These are phyloP conservation scores for Phialophora verrucosa DNA, from an alignment of 2,329 filamentous ascomycete species.

Conservation along the genomic window DNA sequence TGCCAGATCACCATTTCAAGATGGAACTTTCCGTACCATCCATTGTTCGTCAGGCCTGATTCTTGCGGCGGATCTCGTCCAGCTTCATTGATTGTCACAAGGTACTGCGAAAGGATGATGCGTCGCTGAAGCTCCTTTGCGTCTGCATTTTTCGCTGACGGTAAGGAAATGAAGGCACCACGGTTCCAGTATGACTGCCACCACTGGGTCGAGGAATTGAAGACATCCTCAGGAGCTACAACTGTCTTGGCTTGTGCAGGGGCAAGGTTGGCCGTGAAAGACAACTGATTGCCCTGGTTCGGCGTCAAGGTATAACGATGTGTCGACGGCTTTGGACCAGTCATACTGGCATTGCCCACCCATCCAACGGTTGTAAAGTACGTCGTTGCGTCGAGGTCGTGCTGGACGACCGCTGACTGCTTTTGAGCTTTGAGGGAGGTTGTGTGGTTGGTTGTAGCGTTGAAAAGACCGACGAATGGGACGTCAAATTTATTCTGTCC, in stretches of 20 bases:
- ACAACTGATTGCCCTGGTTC: constrained; percentile 31
- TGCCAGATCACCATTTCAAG: constrained; percentile 64
- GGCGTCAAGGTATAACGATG: constrained; percentile 54
- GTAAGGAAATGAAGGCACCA: constrained; percentile 60
- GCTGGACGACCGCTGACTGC: constrained; percentile 49
- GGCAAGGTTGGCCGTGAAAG: constrained; percentile 10
- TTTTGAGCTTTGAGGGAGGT: constrained; percentile 46
- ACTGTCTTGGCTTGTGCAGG: neutral
- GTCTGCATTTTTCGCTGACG: constrained; percentile 55
- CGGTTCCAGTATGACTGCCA: constrained; percentile 59
- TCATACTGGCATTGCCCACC: constrained; percentile 46
- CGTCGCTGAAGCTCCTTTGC: constrained; percentile 57
- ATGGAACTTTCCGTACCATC: constrained; percentile 64
- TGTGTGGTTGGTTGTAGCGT: constrained; percentile 54
- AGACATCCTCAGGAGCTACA: neutral
- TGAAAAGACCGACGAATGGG: constrained; percentile 60
- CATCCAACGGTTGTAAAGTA: constrained; percentile 53
- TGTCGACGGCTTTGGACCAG: constrained; percentile 44
- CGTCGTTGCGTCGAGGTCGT: constrained; percentile 52
- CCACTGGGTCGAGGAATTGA: constrained; percentile 48
- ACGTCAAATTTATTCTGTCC: constrained; percentile 60
- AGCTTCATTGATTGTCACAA: constrained; percentile 60
- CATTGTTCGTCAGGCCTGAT: constrained; percentile 59
- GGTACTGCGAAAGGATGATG: constrained; percentile 60
- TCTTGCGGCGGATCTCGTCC: constrained; percentile 56